Evolutionary conservation across 2,329 filamentous ascomycete species (phyloP).

Genomic region (Colletotrichum sp.): DNA sequence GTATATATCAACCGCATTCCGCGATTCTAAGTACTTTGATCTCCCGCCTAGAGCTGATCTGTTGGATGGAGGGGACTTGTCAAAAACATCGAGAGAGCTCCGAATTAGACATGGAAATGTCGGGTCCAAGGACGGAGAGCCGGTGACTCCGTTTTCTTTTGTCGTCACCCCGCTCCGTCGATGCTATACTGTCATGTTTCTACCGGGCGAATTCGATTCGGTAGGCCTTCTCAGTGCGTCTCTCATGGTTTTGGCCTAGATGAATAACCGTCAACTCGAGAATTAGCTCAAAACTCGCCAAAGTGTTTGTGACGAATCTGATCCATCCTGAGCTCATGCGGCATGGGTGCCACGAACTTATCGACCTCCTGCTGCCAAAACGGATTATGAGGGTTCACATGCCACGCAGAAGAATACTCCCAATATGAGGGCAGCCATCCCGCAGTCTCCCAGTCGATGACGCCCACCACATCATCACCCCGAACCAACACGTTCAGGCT

Average conservation of each 20-base stretch:
- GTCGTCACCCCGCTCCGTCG: background rate
- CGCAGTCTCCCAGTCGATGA: conserved; percentile 29
- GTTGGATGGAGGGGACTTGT: background rate
- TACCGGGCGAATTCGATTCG: background rate
- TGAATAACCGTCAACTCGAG: background rate
- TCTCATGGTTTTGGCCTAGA: background rate
- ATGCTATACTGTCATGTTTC: background rate
- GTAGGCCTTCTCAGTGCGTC: background rate
- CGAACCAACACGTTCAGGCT: conserved; percentile 30
- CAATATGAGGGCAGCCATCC: conserved; percentile 28
- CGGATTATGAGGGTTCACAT: background rate
- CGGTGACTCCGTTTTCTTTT: background rate
- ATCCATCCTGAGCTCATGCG: conserved; percentile 24
- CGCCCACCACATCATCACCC: conserved; percentile 28
- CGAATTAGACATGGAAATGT: background rate
- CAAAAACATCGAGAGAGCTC: background rate
- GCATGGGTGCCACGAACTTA: conserved; percentile 15
- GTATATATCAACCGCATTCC: background rate
- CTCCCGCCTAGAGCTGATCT: background rate
- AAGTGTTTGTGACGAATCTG: conserved; percentile 20
- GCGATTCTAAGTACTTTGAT: background rate
- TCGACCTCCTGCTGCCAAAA: conserved; percentile 25
- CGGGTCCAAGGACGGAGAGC: background rate
- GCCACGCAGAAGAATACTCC: conserved; percentile 23
- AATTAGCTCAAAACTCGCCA: conserved; percentile 15